Evolutionary conservation across 2,329 filamentous ascomycete genomes (phyloP), one percentile per base, ranked within the genome.

Genomic region (Stemphylium vesicarium): DNA sequence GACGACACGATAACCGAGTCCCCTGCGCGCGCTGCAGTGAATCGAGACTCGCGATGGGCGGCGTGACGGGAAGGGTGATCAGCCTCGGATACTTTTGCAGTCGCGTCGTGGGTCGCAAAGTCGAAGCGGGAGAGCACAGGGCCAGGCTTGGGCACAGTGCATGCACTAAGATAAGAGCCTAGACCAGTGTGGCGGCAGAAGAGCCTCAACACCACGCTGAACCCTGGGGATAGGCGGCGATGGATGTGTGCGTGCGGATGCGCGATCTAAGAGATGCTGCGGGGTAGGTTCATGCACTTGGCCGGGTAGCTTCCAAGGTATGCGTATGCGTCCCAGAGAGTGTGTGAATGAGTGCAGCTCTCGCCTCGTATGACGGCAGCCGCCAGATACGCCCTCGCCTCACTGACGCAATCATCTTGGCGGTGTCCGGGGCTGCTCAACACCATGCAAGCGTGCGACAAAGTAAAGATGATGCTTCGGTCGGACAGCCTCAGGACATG

Each of bases 161-260:
- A 51, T 41, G 42, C 53, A 47, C 53, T 55, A 55, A 62, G 63
- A 66, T 66, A 66, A 64, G 52, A 57, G 53, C 49, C 53, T 56
- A 50, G 53, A 56, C 49, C 53, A 20, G 42, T 16, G 44, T 35
- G 29, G 50, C 50, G 39, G 38, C 38, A 35, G 29, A 32, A 50
- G 46, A 55, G 52, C 52, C 52, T 49, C 52, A 55, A 55, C 54
- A 57, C 54, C 50, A 57, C 43, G 50, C 39, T 33, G 53, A 53
- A 53, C 44, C 53, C 53, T 53, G 53, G 31, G 24, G 22, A 41
- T 43, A 26, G 18, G 40, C 22, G 41, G 37, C n/a, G 29, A 16
- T 22, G 26, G 20, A 16, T 8, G 10, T 33, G 24, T 20, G 16
- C 16, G 15, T 47, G 29, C 24, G 11, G 10, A 35, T 39, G 49